Percentiles rank a stretch among this genome's conserved stretches.
phyloP scores from a whole-genome alignment of 345 rosid species.

The Salix koriyanagi region DNA sequence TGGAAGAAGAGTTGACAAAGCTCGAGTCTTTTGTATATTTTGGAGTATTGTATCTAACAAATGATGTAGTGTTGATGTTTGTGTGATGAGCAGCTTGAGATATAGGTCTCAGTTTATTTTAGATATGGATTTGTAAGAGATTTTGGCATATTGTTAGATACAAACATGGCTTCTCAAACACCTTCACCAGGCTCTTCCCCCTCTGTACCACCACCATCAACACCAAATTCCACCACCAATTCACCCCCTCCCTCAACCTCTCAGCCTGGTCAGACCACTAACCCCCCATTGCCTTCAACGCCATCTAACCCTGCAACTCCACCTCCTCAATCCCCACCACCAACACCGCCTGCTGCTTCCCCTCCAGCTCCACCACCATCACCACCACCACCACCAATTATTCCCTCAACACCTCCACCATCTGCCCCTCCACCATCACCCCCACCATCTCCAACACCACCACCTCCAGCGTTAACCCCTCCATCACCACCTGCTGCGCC shows the following conservation, averaged over 20 bases:
- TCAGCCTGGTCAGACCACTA: conserved; percentile 32
- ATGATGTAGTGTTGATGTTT: background rate
- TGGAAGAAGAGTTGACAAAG: background rate
- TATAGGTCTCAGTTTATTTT: background rate
- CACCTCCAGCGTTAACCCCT: conserved; percentile 40
- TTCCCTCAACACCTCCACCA: conserved; percentile 31
- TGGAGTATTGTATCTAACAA: background rate
- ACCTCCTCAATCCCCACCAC: conserved; percentile 45
- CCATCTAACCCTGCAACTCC: conserved; percentile 30
- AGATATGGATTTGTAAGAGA: conserved; percentile 24
- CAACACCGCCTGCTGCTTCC: conserved; percentile 37
- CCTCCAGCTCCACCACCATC: conserved; percentile 20
- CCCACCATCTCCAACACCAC: conserved; percentile 37
- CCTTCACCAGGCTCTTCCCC: conserved; percentile 42
- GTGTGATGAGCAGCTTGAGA: background rate
- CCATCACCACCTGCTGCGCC: conserved; percentile 34
- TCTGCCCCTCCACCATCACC: conserved; percentile 41
- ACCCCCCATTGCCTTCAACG: conserved; percentile 36
- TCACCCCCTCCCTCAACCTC: conserved; percentile 24
- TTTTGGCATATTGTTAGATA: conserved; percentile 4
- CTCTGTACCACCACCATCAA: conserved; percentile 31
- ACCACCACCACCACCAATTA: conserved; percentile 24
- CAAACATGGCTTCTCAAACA: conserved; percentile 46
- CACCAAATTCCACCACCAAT: background rate
- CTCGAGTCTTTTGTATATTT: background rate